Percentiles rank a stretch among this genome's conserved stretches.
These are phyloP conservation scores for Macroventuria anomochaeta DNA, from an alignment of 2,329 filamentous ascomycete genomes.

Conservation along the genomic window DNA sequence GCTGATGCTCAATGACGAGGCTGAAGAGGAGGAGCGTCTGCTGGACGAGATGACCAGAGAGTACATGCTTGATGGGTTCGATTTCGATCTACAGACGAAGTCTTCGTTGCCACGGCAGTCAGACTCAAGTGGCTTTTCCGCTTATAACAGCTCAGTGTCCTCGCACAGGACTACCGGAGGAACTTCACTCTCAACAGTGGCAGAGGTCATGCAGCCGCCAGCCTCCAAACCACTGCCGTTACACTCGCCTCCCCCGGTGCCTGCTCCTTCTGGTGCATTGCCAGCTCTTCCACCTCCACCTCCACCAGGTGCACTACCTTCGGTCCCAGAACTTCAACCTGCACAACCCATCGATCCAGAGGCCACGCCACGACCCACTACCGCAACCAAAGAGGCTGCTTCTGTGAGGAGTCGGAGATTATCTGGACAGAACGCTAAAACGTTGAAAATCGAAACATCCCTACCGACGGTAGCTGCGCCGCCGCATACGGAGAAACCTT, in stretches of 20 bases:
- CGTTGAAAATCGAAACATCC: conserved; percentile 86
- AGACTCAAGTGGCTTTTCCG: conserved; percentile 81
- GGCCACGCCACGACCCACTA: conserved; percentile 36
- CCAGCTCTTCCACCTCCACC: conserved; percentile 36
- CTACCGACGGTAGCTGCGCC: conserved; percentile 45
- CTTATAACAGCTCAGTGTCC: conserved; percentile 80
- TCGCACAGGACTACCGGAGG: conserved; percentile 74
- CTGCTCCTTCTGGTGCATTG: conserved; percentile 39
- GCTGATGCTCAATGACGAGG: conserved; percentile 47
- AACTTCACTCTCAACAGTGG: conserved; percentile 73
- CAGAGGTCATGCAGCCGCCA: conserved; percentile 62
- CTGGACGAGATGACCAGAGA: conserved; percentile 88
- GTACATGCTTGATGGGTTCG: conserved; percentile 82
- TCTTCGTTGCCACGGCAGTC: conserved; percentile 77
- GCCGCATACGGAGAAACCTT: conserved; percentile 46
- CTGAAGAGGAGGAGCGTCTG: conserved; percentile 58
- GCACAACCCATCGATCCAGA: conserved; percentile 33
- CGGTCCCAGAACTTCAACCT: conserved; percentile 41
- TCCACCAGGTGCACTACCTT: conserved; percentile 34
- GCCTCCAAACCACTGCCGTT: conserved; percentile 41
- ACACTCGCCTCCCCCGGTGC: conserved; percentile 40
- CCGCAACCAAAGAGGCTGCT: conserved; percentile 35
- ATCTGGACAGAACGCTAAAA: conserved; percentile 79
- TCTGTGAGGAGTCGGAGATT: conserved; percentile 77
- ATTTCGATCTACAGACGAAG: conserved; percentile 72